These are phyloP conservation scores for Wallacemonas sp. DNA, from an alignment of 208 protist genomes.

Conservation along the genomic window DNA sequence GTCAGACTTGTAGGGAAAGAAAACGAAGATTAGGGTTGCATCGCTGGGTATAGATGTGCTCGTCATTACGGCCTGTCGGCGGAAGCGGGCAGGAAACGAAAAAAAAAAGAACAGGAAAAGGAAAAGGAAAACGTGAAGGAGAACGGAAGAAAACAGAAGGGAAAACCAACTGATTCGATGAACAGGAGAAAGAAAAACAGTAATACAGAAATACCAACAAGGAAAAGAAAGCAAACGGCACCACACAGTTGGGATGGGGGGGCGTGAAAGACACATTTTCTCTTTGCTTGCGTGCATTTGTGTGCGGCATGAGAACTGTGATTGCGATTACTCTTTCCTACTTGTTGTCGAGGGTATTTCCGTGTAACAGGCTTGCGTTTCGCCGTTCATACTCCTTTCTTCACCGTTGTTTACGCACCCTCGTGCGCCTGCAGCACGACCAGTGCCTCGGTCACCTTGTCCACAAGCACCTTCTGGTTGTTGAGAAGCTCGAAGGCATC, in stretches of 20 bases:
- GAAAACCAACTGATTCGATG: conserved; percentile 7
- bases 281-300: too few species aligned
- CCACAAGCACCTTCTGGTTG: conserved; percentile 62
- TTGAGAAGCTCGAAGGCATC: conserved; percentile 74
- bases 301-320: too few species aligned
- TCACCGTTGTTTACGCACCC: conserved; percentile 17
- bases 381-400: background rate
- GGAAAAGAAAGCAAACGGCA: background rate
- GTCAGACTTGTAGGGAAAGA: too few species aligned
- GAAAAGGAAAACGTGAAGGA: conserved; percentile 4
- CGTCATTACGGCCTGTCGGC: too few species aligned
- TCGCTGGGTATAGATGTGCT: too few species aligned
- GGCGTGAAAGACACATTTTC: too few species aligned
- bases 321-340: too few species aligned
- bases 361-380: too few species aligned
- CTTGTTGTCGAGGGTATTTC: too few species aligned
- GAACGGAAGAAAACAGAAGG: conserved; percentile 11
- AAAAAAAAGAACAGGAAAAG: conserved; percentile 18
- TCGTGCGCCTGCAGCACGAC: conserved; percentile 76
- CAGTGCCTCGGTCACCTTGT: conserved; percentile 79
- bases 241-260: background rate
- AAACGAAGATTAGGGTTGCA: too few species aligned
- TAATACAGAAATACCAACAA: background rate
- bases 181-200: conserved; percentile 3
- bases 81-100: too few species aligned